Percentiles rank a stretch among this genome's conserved stretches.
These are phyloP conservation scores for Colletotrichum sp. DNA, from an alignment of 2,329 filamentous ascomycete genomes.

Conservation along the genomic window DNA sequence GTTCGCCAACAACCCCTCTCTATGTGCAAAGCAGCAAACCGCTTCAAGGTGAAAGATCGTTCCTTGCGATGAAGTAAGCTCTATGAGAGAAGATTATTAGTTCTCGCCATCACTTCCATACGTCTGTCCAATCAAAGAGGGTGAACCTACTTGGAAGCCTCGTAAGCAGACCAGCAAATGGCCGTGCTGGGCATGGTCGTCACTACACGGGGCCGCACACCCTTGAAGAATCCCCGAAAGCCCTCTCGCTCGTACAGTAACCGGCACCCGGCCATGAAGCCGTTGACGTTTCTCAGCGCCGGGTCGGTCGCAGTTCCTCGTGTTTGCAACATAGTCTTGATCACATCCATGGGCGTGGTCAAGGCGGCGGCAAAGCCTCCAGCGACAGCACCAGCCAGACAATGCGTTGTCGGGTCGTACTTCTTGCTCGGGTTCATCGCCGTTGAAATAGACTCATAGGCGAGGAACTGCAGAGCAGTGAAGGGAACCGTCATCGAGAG, in stretches of 20 bases:
- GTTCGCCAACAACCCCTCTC: neutral
- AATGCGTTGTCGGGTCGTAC: conserved; percentile 95
- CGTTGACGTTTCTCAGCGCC: conserved; percentile 84
- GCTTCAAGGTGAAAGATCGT: conserved; percentile 35
- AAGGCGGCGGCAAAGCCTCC: conserved; percentile 92
- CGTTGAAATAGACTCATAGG: conserved; percentile 96
- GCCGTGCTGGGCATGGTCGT: conserved; percentile 98
- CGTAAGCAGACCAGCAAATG: conserved; percentile 93
- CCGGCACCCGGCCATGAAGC: conserved; percentile 77
- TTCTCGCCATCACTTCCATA: neutral
- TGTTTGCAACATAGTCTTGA: conserved; percentile 97
- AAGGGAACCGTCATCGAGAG: conserved; percentile 99
- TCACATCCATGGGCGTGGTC: conserved; percentile 96
- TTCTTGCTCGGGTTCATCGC: conserved; percentile 83
- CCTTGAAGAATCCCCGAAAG: conserved; percentile 87
- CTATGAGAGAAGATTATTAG: conserved; percentile 32
- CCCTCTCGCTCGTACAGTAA: conserved; percentile 87
- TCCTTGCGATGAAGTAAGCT: conserved; percentile 65
- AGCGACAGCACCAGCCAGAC: conserved; percentile 87
- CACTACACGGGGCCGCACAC: conserved; percentile 86
- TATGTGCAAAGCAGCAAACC: conserved; percentile 5
- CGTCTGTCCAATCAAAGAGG: neutral
- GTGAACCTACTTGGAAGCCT: conserved; percentile 68
- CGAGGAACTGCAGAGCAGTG: conserved; percentile 94
- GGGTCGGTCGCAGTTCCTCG: conserved; percentile 81